Conservation (phyloP, 2,329 filamentous ascomycete genomes). For the Fusarium sororula region DNA sequence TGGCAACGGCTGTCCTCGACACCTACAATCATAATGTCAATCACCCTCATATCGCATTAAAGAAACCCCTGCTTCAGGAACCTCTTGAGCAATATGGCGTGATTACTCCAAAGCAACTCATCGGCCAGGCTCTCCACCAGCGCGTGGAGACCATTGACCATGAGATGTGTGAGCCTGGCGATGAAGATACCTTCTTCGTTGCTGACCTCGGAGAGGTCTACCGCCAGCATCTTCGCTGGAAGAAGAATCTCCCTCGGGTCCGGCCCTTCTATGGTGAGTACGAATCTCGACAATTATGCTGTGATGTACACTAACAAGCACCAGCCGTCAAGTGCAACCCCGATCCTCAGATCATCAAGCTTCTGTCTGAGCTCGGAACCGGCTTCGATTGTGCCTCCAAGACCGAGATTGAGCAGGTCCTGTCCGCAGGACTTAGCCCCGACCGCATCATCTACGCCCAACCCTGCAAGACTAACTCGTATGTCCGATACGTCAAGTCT, state of each 20-base stretch:
- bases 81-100: conserved; percentile 52
- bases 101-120: conserved; percentile 76
- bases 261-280: conserved; percentile 92
- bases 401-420: conserved; percentile 92
- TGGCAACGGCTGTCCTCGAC: conserved; percentile 69
- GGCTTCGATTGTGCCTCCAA: conserved; percentile 99
- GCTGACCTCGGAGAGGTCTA: conserved; percentile 98
- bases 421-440: conserved; percentile 83
- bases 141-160: conserved; percentile 86
- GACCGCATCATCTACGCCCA: conserved; percentile 98
- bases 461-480: conserved; percentile 99
- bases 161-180: conserved; percentile 87
- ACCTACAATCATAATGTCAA: conserved; percentile 60
- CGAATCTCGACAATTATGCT: too few relatives aligned
- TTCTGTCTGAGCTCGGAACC: conserved; percentile 87
- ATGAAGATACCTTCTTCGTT: conserved; percentile 98
- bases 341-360: conserved; percentile 85
- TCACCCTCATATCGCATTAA: conserved; percentile 58
- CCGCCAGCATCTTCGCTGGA: conserved; percentile 98
- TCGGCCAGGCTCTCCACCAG: conserved; percentile 85
- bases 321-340: conserved; percentile 98
- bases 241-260: conserved; percentile 89
- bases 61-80: conserved; percentile 54
- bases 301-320: conserved; percentile 4
- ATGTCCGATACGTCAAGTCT: conserved; percentile 87